These are phyloP conservation scores for Linum tenue DNA, from an alignment of 345 rosid genomes.

Conservation along the genomic window DNA sequence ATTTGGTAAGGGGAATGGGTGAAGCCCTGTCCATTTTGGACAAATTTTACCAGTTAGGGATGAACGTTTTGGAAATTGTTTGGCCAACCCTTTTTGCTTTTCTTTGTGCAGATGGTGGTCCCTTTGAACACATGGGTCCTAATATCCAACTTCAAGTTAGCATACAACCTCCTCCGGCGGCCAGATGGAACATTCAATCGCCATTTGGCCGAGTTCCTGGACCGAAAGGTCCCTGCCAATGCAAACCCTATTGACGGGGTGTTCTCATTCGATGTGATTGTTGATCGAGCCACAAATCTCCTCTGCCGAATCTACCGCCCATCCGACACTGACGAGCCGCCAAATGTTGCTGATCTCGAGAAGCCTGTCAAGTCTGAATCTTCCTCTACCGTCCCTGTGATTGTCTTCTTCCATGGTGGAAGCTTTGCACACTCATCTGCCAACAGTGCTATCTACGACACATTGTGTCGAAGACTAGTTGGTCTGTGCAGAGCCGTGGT, in stretches of 20 bases:
- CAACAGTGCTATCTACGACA: slow-evolving; percentile 6
- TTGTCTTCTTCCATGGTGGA: slow-evolving; percentile 11
- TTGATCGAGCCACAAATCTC: slow-evolving; percentile 1
- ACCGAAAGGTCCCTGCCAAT: slow-evolving; percentile 6
- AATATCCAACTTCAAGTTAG: slow-evolving; percentile 9
- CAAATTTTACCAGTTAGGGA: background rate
- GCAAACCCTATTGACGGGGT: slow-evolving; percentile 7
- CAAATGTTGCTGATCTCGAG: slow-evolving; percentile 1
- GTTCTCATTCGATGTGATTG: slow-evolving; percentile 7
- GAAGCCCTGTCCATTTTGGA: background rate
- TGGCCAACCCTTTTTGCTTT: background rate
- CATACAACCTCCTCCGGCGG: slow-evolving; percentile 8
- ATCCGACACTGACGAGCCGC: background rate
- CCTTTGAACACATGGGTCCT: slow-evolving; percentile 8
- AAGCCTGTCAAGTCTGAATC: background rate
- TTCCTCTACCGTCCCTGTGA: background rate
- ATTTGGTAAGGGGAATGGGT: no score
- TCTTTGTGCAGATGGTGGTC: background rate
- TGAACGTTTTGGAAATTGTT: background rate
- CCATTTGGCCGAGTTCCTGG: slow-evolving; percentile 8
- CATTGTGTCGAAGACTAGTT: slow-evolving; percentile 5
- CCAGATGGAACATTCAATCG: slow-evolving; percentile 9
- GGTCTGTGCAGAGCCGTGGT: slow-evolving; percentile 5
- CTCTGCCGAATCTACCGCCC: slow-evolving; percentile 8
- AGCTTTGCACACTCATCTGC: slow-evolving; percentile 12